These are phyloP conservation scores for Penicillium angulare DNA, from an alignment of 495 filamentous ascomycete genomes.

Conservation along the genomic window DNA sequence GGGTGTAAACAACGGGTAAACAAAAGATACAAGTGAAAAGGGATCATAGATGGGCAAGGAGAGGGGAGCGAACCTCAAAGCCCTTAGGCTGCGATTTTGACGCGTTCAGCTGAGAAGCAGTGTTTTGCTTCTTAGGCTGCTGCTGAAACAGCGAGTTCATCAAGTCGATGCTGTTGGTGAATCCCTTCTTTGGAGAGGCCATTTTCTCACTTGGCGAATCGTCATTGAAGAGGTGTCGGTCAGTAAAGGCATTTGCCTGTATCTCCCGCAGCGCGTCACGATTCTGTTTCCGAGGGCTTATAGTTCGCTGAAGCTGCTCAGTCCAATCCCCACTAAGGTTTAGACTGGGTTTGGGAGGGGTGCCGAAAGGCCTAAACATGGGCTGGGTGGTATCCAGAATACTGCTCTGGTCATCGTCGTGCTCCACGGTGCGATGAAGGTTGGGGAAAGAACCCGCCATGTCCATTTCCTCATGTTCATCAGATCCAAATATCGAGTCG, in stretches of 20 bases:
- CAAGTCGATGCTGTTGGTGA: constrained; percentile 79
- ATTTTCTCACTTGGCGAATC: constrained; percentile 31
- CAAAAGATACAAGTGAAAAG: too few species aligned
- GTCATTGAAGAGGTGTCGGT: constrained; percentile 33
- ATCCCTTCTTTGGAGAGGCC: constrained; percentile 51
- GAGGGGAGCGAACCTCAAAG: constrained; percentile 70
- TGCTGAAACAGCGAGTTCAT: constrained; percentile 87
- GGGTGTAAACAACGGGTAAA: neutral
- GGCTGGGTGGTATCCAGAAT: constrained; percentile 46
- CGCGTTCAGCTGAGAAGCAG: constrained; percentile 37
- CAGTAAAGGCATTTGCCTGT: constrained; percentile 54
- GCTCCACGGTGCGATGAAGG: constrained; percentile 66
- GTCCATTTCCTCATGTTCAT: constrained; percentile 67
- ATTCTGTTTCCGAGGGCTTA: constrained; percentile 86
- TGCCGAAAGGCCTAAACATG: constrained; percentile 45
- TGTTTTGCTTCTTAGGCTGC: constrained; percentile 39
- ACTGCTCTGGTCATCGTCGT: constrained; percentile 44
- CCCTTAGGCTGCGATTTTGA: constrained; percentile 53
- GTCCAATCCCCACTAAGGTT: constrained; percentile 73
- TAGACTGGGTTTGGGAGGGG: constrained; percentile 59
- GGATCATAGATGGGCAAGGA: constrained; percentile 30
- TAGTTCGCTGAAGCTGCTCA: constrained; percentile 84
- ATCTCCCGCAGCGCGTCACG: constrained; percentile 62
- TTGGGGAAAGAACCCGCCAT: constrained; percentile 73
- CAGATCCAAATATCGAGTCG: constrained; percentile 68